A percentile compares a stretch with the other conserved stretches of the same genome.
Conservation (phyloP, 2,329 filamentous ascomycete species). For the Monilinia aucupariae region DNA sequence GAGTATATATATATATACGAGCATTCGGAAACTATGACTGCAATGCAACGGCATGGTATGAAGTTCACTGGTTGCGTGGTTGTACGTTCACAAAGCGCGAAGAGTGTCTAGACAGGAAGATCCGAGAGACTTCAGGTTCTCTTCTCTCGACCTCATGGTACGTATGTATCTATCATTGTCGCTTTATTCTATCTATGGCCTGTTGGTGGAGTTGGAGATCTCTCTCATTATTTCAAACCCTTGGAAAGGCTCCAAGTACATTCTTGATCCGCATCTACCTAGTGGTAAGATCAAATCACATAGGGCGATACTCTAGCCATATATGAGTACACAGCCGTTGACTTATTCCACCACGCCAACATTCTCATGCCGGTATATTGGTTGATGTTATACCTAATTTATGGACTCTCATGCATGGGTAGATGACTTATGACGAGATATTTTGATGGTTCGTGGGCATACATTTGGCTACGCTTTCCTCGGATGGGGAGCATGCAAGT, state of each 20-base stretch:
- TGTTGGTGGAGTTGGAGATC: not conserved
- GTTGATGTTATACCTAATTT: too few species aligned
- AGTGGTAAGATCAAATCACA: not conserved
- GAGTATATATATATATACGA: too few species aligned
- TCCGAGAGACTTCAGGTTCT: too few species aligned
- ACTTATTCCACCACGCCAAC: not conserved
- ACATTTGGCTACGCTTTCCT: conserved; percentile 1
- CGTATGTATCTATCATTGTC: not conserved
- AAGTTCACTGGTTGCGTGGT: too few species aligned
- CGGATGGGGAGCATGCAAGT: conserved; percentile 1
- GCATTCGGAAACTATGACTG: too few species aligned
- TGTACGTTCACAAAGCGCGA: too few species aligned
- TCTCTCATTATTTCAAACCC: not conserved
- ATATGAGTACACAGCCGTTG: not conserved
- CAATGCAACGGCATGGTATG: too few species aligned
- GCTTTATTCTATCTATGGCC: not conserved
- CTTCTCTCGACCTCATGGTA: too few species aligned
- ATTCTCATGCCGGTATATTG: not conserved
- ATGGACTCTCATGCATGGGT: too few species aligned
- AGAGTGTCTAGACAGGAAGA: too few species aligned
- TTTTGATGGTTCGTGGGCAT: not conserved
- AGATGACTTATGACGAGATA: too few species aligned
- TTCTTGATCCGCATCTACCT: not conserved
- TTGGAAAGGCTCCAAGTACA: not conserved
- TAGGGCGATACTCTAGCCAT: not conserved